Evolutionary conservation across 805 yeast genomes (phyloP).

Genomic region (Wickerhamomyces ciferrii): DNA sequence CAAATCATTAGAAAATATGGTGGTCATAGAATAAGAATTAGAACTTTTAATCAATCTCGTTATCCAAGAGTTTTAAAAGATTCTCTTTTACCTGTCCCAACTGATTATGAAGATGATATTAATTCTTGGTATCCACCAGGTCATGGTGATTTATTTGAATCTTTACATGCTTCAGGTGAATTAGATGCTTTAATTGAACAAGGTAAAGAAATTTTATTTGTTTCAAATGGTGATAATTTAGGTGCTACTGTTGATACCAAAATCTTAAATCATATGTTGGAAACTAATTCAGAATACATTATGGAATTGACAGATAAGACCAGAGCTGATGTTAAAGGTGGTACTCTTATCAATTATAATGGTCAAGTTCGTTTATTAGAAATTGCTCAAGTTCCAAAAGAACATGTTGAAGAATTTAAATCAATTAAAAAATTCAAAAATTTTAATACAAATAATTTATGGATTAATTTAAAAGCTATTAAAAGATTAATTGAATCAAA

Average conservation of each 20-base stretch:
- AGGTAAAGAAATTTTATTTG: conserved; percentile 93
- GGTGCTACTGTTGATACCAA: conserved; percentile 96
- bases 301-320: conserved; percentile 99
- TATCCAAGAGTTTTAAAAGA: conserved; percentile 95
- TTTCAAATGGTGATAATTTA: conserved; percentile 96
- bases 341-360: conserved; percentile 93
- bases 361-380: conserved; percentile 93
- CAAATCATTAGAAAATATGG: conserved; percentile 94
- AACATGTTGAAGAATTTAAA: conserved; percentile 96
- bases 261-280: conserved; percentile 89
- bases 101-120: conserved; percentile 60
- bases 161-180: conserved; percentile 85
- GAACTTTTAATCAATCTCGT: conserved; percentile 96
- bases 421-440: conserved; percentile 96
- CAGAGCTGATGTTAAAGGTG: conserved; percentile 99
- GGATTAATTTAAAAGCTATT: conserved; percentile 94
- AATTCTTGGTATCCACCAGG: conserved; percentile 99
- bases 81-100: conserved; percentile 93
- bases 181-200: conserved; percentile 83
- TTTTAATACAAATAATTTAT: conserved; percentile 96
- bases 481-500: conserved; percentile 85
- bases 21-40: conserved; percentile 92
- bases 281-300: conserved; percentile 86
- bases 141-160: conserved; percentile 95
- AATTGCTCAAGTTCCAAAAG: conserved; percentile 98